Base-by-base conservation (phyloP, 176 grass and related monocot genomes). In the Otatea glauca region DNA sequence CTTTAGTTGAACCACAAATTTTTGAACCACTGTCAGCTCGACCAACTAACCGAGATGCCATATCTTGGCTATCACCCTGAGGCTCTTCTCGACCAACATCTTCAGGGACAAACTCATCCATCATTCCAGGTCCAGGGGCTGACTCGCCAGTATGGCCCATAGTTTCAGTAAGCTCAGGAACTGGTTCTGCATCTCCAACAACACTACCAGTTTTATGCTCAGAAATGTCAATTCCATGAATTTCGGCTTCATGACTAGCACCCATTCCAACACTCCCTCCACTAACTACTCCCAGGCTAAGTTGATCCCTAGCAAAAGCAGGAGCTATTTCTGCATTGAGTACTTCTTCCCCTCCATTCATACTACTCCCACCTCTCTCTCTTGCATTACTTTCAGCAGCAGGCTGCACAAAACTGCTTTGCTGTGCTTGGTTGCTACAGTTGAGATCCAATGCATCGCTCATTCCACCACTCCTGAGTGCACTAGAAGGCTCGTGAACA, bases 201-300 rank as follows among this genome's bases (percentile, higher is more conserved):
- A 91, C 73, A 49, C 93, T 95, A 51, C 85, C 78, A 64, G 97
- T 85, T 87, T 92, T 95, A 87, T 96, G 93, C 79, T 88, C 91
- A 84, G 91, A 97, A 77, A 91, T 48, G 83, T 99, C 93, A 38
- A 84, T 70, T 50, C 97, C 97, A 86, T 99, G 97, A 85, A 96
- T 99, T 92, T 99, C 97, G 13, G 97, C 93, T 87, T 99, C 97
- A 82, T 99, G 91, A 86, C 93, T 99, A 29, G 91, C 88, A 85
- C 97, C 97, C 97, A 99, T 96, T 47, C 97, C 97, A 18, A 99
- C 93, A 55, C 97, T 99, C 48, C 97, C 97, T 75, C 91, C 97
- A 86, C 97, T 99, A 86, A 99, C 83, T 67, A 99, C 83, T 67
- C 93, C 97, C 69, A 99, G 71, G 91, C 92, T 99, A 72, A 99